Base-by-base conservation (phyloP, 345 rosid genomes). In the Rubroshorea leprosula region DNA sequence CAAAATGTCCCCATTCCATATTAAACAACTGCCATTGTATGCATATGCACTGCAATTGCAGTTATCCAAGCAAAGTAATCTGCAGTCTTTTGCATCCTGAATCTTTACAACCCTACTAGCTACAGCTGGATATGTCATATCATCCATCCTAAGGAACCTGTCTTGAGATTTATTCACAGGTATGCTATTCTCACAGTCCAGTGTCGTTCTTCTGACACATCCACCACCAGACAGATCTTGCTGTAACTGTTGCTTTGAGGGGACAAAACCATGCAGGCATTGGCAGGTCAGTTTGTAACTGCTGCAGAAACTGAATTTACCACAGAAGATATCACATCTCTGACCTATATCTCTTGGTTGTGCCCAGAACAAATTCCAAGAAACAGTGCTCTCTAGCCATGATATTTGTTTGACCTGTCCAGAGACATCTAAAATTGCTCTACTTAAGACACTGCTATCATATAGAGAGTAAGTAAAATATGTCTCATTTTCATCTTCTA, bases 211-310 rank as follows among this genome's bases (percentile, higher is more conserved):
- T 44, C 78, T 63, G 0, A 56, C 58, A 43, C 86, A 80, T 20
- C 79, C 79, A 15, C 46, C 67, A 35, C 72, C n/a, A n/a, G n/a
- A 51, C 52, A 75, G 70, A 53, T 68, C 78, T 44, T 67, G 62
- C 5, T 55, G 18, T 29, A 51, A 38, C 73, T 75, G 68, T 1
- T 7, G 62, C 64, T 9, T 49, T 16, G 3, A 47, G 4, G 83
- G 73, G 5, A 18, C 19, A 39, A 80, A 80, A 5, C 86, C 80
- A 18, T 27, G 45, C 62, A 70, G 23, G 49, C 83, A 80, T 11
- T 47, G 16, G 25, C 83, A 80, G 16, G 51, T 67, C 0, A 80
- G 69, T 0, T 46, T 61, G 5, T 55, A 63, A 4, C 64, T 57
- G 50, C 64, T 58, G 12, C 86, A 78, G 1, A 29, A 39, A 11